Conservation (phyloP, 345 rosid genomes). For the Eucalyptus pauciflora region DNA sequence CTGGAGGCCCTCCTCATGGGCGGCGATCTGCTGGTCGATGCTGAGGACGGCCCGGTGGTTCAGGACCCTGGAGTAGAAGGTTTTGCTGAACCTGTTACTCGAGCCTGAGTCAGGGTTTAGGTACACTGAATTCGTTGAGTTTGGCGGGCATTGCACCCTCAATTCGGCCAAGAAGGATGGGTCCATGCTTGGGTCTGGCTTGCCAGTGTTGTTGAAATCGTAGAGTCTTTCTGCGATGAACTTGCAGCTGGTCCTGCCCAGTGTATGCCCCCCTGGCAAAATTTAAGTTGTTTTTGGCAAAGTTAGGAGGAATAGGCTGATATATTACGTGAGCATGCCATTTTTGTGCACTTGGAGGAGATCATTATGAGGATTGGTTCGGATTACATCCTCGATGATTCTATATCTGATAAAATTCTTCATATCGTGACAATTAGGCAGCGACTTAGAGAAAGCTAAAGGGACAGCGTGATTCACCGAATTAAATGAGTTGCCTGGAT, state of each 20-base stretch:
- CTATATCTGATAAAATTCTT: not conserved
- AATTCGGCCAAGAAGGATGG: slow-evolving; percentile 14
- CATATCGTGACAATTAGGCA: no score
- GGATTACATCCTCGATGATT: not conserved
- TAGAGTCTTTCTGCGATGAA: slow-evolving; percentile 32
- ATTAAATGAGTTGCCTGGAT: not conserved
- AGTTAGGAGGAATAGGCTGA: not conserved
- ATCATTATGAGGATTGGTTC: not conserved
- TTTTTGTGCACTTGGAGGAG: not conserved
- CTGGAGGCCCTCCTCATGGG: slow-evolving; percentile 21
- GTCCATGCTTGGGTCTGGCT: slow-evolving; percentile 25
- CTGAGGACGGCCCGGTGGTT: slow-evolving; percentile 38
- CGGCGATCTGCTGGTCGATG: slow-evolving; percentile 60
- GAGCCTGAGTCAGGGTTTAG: slow-evolving; percentile 47
- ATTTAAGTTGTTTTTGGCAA: not conserved
- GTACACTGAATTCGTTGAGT: slow-evolving; percentile 26
- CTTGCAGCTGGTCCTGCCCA: slow-evolving; percentile 41
- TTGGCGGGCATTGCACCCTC: slow-evolving; percentile 33
- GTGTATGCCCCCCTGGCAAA: not conserved
- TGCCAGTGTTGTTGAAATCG: slow-evolving; percentile 34
- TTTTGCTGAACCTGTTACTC: slow-evolving; percentile 24
- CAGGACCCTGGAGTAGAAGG: slow-evolving; percentile 37
- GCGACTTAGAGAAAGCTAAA: not conserved
- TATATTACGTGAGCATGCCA: not conserved
- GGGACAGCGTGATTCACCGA: not conserved